phyloP scores from a whole-genome alignment of 345 rosid species.

The Leavenworthia alabamica region DNA sequence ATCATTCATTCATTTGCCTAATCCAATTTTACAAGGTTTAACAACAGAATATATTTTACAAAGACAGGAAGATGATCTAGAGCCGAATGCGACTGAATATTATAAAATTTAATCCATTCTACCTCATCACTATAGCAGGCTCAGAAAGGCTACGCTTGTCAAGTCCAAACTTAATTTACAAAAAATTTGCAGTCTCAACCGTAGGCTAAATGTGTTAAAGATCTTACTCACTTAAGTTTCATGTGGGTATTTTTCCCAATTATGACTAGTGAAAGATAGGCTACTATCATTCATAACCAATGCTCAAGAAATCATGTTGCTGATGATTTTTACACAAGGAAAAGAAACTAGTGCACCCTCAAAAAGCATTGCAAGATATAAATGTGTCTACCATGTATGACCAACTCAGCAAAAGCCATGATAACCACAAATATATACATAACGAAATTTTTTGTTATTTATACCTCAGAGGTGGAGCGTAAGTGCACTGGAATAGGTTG shows the following conservation, averaged over 20 bases:
- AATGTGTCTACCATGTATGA: neutral
- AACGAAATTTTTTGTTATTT: neutral
- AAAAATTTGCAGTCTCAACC: neutral
- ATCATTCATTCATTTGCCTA: neutral
- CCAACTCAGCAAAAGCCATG: neutral
- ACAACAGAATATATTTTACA: neutral
- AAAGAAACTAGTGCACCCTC: neutral
- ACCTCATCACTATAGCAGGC: neutral
- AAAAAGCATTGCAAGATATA: neutral
- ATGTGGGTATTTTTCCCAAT: neutral
- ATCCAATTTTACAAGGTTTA: neutral
- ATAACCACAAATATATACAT: slow-evolving; percentile 1
- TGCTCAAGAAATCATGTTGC: neutral
- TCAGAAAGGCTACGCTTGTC: neutral
- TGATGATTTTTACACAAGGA: neutral
- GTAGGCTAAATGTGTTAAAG: neutral
- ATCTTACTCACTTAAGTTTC: neutral
- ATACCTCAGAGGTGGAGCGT: slow-evolving; percentile 73
- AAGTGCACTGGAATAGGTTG: slow-evolving; percentile 54
- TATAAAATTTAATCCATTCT: neutral
- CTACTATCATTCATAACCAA: neutral
- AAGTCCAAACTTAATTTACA: neutral
- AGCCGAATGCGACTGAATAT: neutral
- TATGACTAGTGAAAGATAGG: neutral
- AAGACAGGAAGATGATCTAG: slow-evolving; percentile 4